A percentile compares a stretch with the other conserved stretches of the same genome.
Conservation (phyloP, 2,329 filamentous ascomycete genomes). For the Pseudocercospora macadamiae region DNA sequence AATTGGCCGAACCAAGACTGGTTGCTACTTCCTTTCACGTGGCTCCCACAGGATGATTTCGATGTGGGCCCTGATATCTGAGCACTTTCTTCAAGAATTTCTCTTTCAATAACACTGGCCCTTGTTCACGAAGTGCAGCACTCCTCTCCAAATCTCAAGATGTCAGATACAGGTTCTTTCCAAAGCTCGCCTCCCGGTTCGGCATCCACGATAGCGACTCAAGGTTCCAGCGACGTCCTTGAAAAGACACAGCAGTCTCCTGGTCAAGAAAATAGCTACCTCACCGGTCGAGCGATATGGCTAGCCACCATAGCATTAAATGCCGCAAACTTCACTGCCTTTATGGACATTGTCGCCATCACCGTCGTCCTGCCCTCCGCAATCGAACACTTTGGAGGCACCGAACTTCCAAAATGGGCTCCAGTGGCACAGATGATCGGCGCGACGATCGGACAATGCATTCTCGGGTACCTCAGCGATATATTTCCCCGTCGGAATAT, state of each 20-base stretch:
- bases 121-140: too few relatives aligned
- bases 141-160: too few relatives aligned
- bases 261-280: not conserved
- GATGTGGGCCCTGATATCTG: too few relatives aligned
- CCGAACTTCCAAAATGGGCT: slow-evolving; percentile 25
- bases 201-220: too few relatives aligned
- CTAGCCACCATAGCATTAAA: slow-evolving; percentile 15
- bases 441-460: slow-evolving; percentile 24
- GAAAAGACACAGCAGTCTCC: not conserved
- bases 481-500: slow-evolving; percentile 26
- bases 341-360: slow-evolving; percentile 22
- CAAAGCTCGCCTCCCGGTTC: too few relatives aligned
- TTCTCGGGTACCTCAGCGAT: slow-evolving; percentile 31
- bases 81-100: too few relatives aligned
- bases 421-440: slow-evolving; percentile 23
- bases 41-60: too few relatives aligned
- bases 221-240: too few relatives aligned
- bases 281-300: not conserved
- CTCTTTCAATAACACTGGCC: too few relatives aligned
- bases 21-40: too few relatives aligned
- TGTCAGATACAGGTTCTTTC: too few relatives aligned
- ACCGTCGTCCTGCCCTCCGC: slow-evolving; percentile 20
- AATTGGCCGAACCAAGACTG: too few relatives aligned
- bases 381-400: slow-evolving; percentile 18
- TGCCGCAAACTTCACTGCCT: slow-evolving; percentile 16